Evolutionary conservation across 1,284 basidiomycete species (phyloP).

Genomic region (Cutaneotrichosporon curvatum): DNA sequence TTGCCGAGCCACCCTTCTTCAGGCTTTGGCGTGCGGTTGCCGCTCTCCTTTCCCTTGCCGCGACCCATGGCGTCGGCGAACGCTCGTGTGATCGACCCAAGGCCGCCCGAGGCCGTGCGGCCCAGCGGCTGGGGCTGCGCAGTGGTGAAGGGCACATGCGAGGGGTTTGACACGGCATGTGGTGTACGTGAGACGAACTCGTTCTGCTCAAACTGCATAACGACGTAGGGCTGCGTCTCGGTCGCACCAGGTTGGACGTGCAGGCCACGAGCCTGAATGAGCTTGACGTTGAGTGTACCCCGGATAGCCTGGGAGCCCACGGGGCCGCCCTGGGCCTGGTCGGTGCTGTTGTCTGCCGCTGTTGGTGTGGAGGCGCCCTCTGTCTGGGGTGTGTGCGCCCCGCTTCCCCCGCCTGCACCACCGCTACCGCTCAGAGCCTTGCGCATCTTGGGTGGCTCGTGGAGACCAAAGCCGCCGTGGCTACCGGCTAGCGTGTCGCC

Average conservation of each 20-base stretch:
- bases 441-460: slow-evolving; percentile 46
- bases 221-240: slow-evolving; percentile 77
- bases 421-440: slow-evolving; percentile 37
- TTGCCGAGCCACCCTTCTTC: slow-evolving; percentile 39
- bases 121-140: slow-evolving; percentile 34
- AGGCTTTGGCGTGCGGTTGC: slow-evolving; percentile 40
- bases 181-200: slow-evolving; percentile 94
- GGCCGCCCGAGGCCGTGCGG: slow-evolving; percentile 34
- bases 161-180: slow-evolving; percentile 30
- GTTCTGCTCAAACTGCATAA: slow-evolving; percentile 98
- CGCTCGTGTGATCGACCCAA: slow-evolving; percentile 58
- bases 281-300: slow-evolving; percentile 87
- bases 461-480: slow-evolving; percentile 41
- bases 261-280: slow-evolving; percentile 86
- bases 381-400: slow-evolving; percentile 27
- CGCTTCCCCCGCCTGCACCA: too few relatives aligned
- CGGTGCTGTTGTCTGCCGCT: slow-evolving; percentile 2
- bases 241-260: slow-evolving; percentile 57
- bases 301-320: slow-evolving; percentile 19
- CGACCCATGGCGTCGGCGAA: slow-evolving; percentile 49
- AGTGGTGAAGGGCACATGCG: slow-evolving; percentile 39
- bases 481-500: slow-evolving; percentile 34
- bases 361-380: slow-evolving; percentile 12
- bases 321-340: not conserved
- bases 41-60: slow-evolving; percentile 40